Evolutionary conservation across 2,329 filamentous ascomycete genomes (phyloP).

Genomic region (Colletotrichum camelliae): DNA sequence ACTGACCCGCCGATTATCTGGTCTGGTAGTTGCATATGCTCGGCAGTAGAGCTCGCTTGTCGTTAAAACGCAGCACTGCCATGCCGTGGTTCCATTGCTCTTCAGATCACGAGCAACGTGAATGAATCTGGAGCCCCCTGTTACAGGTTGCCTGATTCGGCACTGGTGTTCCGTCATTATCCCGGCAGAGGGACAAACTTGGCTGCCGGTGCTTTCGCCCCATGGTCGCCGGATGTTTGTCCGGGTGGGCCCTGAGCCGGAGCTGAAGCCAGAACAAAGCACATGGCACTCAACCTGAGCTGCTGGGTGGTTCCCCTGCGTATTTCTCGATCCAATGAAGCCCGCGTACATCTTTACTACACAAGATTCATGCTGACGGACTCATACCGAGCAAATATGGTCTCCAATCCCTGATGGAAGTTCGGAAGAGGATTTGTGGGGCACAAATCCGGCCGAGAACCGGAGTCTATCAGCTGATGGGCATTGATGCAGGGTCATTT

Average conservation of each 20-base stretch:
- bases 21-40: background rate
- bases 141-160: background rate
- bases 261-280: background rate
- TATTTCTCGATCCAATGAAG: background rate
- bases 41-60: background rate
- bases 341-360: background rate
- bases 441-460: background rate
- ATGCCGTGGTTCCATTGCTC: background rate
- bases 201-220: background rate
- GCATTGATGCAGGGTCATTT: background rate
- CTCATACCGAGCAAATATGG: background rate
- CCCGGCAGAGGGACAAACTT: background rate
- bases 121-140: background rate
- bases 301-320: background rate
- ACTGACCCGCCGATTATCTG: background rate
- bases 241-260: background rate
- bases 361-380: background rate
- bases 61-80: background rate
- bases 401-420: background rate
- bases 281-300: background rate
- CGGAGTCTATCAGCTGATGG: background rate
- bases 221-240: background rate
- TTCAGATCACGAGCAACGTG: background rate
- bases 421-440: background rate
- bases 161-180: background rate